phyloP scores from a whole-genome alignment of 805 yeast genomes.

The Lipomyces yamanashiensis region DNA sequence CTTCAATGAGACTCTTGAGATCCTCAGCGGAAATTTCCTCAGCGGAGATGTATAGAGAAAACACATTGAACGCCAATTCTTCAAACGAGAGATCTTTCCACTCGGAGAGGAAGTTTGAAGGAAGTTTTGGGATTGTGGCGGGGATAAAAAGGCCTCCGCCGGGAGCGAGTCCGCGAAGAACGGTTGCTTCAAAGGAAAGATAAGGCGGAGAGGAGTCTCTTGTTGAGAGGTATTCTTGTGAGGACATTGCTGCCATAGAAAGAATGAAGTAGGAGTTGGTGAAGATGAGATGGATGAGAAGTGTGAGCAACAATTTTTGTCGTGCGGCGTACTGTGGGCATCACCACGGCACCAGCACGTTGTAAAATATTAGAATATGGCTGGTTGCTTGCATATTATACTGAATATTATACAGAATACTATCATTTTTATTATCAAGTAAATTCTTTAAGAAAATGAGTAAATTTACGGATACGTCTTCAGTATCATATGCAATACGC shows the following conservation, averaged over 20 bases:
- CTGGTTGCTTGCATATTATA: neutral
- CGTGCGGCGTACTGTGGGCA: conserved; percentile 1
- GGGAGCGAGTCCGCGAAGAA: conserved; percentile 77
- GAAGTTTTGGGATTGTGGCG: conserved; percentile 71
- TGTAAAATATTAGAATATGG: too few species aligned
- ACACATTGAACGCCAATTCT: conserved; percentile 83
- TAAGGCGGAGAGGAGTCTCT: conserved; percentile 45
- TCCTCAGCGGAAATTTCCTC: conserved; percentile 75
- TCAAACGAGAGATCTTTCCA: conserved; percentile 82
- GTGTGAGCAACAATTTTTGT: conserved; percentile 8
- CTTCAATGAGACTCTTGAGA: conserved; percentile 61
- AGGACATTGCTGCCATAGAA: conserved; percentile 4
- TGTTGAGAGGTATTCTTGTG: conserved; percentile 47
- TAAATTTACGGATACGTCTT: neutral
- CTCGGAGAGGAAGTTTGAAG: conserved; percentile 57
- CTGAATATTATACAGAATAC: neutral
- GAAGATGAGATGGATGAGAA: neutral
- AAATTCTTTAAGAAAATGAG: neutral
- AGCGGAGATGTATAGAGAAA: conserved; percentile 76
- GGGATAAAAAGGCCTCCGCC: conserved; percentile 98
- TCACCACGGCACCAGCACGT: too few species aligned
- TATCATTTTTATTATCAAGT: too few species aligned
- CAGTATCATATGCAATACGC: neutral
- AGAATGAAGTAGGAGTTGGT: neutral
- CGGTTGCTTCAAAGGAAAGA: conserved; percentile 49